Evolutionary conservation across 2,329 filamentous ascomycete genomes (phyloP).

Genomic region (Paracoccidioides lutzii): DNA sequence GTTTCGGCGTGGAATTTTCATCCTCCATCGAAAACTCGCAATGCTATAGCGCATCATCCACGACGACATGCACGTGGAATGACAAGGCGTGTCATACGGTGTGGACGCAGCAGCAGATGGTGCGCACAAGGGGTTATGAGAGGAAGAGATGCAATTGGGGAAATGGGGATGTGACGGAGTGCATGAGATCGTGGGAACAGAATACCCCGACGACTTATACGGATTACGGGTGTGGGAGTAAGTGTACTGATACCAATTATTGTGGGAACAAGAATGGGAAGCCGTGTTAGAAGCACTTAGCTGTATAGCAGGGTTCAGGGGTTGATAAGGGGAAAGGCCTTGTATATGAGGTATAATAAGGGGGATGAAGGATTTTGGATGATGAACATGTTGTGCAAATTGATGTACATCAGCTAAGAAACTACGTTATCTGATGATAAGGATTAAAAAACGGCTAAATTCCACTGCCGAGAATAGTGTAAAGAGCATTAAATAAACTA

Average conservation of each 20-base stretch:
- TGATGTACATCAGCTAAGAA: background rate
- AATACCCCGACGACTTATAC: constrained; percentile 1
- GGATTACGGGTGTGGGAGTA: background rate
- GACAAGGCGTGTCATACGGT: background rate
- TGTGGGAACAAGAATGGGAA: background rate
- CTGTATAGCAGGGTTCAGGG: background rate
- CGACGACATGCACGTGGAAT: constrained; percentile 1
- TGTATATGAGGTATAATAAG: background rate
- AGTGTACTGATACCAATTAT: background rate
- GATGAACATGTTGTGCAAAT: background rate
- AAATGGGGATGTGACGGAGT: background rate
- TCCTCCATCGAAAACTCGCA: background rate
- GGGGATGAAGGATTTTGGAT: background rate
- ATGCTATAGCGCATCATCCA: background rate
- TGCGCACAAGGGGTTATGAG: background rate
- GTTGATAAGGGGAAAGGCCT: background rate
- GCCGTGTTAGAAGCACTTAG: background rate
- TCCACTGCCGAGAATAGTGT: background rate
- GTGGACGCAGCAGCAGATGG: constrained; percentile 1
- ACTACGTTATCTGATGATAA: background rate
- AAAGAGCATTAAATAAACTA: constrained; percentile 3
- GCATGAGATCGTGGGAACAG: background rate
- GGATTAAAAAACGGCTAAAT: background rate
- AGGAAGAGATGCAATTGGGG: background rate
- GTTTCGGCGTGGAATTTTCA: background rate